Evolutionary conservation across 495 filamentous ascomycete species (phyloP).

Genomic region (Podospora didyma): DNA sequence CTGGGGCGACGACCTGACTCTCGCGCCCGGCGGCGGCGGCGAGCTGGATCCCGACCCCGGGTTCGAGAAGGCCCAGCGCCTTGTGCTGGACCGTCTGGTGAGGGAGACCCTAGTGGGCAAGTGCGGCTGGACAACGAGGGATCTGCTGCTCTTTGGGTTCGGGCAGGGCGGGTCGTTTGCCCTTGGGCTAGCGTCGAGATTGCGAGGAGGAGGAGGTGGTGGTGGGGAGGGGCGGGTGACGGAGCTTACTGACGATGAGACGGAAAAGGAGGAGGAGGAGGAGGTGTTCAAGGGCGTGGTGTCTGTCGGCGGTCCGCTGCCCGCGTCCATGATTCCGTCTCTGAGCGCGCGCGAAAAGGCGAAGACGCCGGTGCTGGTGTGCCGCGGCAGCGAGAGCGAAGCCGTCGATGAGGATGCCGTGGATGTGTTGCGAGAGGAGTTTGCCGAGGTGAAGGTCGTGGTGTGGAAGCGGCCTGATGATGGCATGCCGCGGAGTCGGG

Average conservation of each 20-base stretch:
- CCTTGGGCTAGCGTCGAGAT: conserved; percentile 51
- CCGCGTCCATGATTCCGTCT: conserved; percentile 46
- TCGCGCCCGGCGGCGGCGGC: conserved; percentile 55
- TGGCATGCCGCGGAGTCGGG: conserved; percentile 74
- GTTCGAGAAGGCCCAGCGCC: conserved; percentile 50
- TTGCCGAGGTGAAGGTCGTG: conserved; percentile 67
- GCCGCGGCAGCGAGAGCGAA: conserved; percentile 60
- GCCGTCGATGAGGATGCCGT: conserved; percentile 61
- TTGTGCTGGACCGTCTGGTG: conserved; percentile 57
- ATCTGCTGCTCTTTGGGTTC: conserved; percentile 78
- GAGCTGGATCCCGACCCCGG: conserved; percentile 77
- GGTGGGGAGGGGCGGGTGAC: conserved; percentile 18
- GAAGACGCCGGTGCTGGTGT: conserved; percentile 70
- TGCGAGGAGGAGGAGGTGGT: conserved; percentile 14
- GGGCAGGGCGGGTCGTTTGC: conserved; percentile 85
- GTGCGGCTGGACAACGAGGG: conserved; percentile 65
- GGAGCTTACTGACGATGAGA: conserved; percentile 5
- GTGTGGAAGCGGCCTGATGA: conserved; percentile 72
- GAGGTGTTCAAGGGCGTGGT: conserved; percentile 58
- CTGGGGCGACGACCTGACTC: conserved; percentile 86
- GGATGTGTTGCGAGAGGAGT: conserved; percentile 58
- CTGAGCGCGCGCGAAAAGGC: conserved; percentile 44
- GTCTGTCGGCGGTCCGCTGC: conserved; percentile 70
- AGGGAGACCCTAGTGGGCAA: conserved; percentile 55
- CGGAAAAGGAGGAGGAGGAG: conserved; percentile 1